Conservation (phyloP, 2,329 filamentous ascomycete genomes). For the Aspergillus phoenicis region DNA sequence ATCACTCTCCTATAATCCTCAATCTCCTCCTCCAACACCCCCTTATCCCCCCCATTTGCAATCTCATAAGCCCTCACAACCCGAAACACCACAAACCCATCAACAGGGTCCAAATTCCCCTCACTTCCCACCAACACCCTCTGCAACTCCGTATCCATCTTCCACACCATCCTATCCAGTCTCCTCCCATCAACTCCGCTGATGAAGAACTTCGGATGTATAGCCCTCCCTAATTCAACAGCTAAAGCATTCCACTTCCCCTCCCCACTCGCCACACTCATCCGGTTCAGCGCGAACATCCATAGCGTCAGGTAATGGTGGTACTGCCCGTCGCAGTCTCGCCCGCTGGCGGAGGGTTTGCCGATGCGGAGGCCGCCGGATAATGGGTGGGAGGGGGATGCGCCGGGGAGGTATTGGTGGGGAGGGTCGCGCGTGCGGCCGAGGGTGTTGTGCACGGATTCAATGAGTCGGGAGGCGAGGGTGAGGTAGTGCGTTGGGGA, state of each 20-base stretch:
- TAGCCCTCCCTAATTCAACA: slow-evolving; percentile 54
- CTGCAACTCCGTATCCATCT: slow-evolving; percentile 55
- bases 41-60: slow-evolving; percentile 11
- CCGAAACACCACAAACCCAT: slow-evolving; percentile 56
- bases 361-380: slow-evolving; percentile 61
- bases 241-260: slow-evolving; percentile 54
- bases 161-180: slow-evolving; percentile 57
- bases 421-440: slow-evolving; percentile 55
- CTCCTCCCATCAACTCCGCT: slow-evolving; percentile 25
- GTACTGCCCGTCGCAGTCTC: slow-evolving; percentile 62
- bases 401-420: slow-evolving; percentile 50
- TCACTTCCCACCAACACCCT: slow-evolving; percentile 53
- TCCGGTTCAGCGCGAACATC: slow-evolving; percentile 64
- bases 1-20: slow-evolving; percentile 55
- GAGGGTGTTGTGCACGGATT: slow-evolving; percentile 56
- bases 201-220: slow-evolving; percentile 57
- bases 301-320: slow-evolving; percentile 64
- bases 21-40: slow-evolving; percentile 53
- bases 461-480: slow-evolving; percentile 53
- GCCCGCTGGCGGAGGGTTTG: slow-evolving; percentile 52
- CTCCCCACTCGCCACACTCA: slow-evolving; percentile 53
- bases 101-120: slow-evolving; percentile 60
- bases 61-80: slow-evolving; percentile 50
- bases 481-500: slow-evolving; percentile 46
- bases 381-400: slow-evolving; percentile 55